These are phyloP conservation scores for Candida glucosophila DNA, from an alignment of 1,139 yeast genomes.

Conservation along the genomic window DNA sequence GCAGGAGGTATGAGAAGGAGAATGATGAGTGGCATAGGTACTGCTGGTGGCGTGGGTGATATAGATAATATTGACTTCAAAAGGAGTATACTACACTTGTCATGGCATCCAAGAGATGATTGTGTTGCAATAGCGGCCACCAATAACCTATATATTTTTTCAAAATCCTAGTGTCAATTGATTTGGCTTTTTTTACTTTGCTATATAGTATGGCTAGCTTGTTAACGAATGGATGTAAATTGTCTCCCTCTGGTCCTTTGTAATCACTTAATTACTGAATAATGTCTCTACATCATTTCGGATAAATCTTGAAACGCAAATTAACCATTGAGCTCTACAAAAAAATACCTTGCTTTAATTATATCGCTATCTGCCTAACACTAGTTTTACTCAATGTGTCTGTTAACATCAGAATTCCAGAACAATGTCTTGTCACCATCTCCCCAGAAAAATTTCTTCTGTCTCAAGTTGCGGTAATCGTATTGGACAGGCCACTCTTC, in stretches of 20 bases:
- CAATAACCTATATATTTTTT: constrained; percentile 78
- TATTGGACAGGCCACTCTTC: constrained; percentile 90
- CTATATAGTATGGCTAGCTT: too few relatives aligned
- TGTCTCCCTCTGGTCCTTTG: too few relatives aligned
- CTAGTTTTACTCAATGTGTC: constrained; percentile 41
- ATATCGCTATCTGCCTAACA: constrained; percentile 6
- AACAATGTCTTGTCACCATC: constrained; percentile 95
- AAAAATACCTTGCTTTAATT: not conserved
- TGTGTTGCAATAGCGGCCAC: constrained; percentile 98
- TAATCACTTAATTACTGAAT: too few relatives aligned
- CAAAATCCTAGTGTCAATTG: constrained; percentile 54
- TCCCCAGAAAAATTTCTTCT: constrained; percentile 92
- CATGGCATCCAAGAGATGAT: constrained; percentile 98
- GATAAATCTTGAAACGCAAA: too few relatives aligned
- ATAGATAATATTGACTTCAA: constrained; percentile 88
- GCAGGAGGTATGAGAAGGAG: constrained; percentile 31
- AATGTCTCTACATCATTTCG: too few relatives aligned
- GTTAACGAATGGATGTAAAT: too few relatives aligned
- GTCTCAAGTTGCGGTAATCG: constrained; percentile 85
- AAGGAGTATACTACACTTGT: constrained; percentile 87
- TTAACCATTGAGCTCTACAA: too few relatives aligned
- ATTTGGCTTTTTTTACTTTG: too few relatives aligned
- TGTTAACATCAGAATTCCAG: constrained; percentile 92
- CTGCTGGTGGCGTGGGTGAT: constrained; percentile 34
- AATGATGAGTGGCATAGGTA: constrained; percentile 38